These are phyloP conservation scores for Discostella stelligera DNA, from an alignment of 352 stramenopile genomes.

Conservation along the genomic window DNA sequence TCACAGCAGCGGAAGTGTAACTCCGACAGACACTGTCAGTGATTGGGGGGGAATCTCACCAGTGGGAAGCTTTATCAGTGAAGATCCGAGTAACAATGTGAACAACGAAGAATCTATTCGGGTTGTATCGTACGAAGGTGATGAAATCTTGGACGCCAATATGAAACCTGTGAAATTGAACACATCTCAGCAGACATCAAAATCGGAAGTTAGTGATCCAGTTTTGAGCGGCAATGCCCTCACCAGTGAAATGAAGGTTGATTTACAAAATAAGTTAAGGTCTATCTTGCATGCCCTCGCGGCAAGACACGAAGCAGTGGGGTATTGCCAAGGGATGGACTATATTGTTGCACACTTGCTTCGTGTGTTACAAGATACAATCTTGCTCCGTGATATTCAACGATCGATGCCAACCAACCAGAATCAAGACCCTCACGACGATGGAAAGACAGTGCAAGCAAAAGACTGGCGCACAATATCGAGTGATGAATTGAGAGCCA, in stretches of 20 bases:
- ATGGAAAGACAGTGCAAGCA: conserved; percentile 2
- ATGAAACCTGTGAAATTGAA: conserved; percentile 35
- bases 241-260: conserved; percentile 70
- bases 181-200: conserved; percentile 24
- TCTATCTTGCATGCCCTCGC: conserved; percentile 78
- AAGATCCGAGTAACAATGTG: conserved; percentile 34
- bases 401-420: conserved; percentile 42
- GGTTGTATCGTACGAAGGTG: conserved; percentile 33
- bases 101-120: conserved; percentile 3
- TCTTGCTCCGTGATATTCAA: conserved; percentile 54
- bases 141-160: conserved; percentile 24
- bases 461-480: conserved; percentile 48
- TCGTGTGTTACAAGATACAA: conserved; percentile 78
- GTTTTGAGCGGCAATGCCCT: conserved; percentile 76
- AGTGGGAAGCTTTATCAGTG: conserved; percentile 61
- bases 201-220: conserved; percentile 61
- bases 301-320: conserved; percentile 67
- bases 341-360: conserved; percentile 83
- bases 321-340: conserved; percentile 80
- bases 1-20: conserved; percentile 52
- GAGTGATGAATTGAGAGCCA: conserved; percentile 39
- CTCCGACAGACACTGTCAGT: conserved; percentile 77
- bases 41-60: conserved; percentile 78
- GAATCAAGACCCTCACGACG: not conserved
- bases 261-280: conserved; percentile 76